Base-by-base conservation (phyloP, 1,284 basidiomycete species). In the Mycosarcoma maydis region DNA sequence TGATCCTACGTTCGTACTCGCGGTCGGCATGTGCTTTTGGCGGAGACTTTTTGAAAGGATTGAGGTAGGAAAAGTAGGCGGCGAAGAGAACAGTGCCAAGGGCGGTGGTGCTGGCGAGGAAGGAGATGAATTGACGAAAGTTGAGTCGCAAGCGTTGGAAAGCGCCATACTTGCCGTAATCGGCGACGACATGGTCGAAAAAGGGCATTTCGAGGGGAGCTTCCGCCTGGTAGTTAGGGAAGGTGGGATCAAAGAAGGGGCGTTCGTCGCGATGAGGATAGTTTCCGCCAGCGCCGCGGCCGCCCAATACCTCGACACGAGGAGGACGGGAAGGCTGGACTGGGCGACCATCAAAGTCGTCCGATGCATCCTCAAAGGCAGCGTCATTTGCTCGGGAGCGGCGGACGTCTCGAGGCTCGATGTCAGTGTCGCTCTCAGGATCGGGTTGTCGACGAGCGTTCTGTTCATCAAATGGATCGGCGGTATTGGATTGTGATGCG, bases 1-100 rank as follows among this genome's bases (percentile, higher is more conserved):
- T 81, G 69, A 81, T 75, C 36, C 80, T 71, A 16, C 74, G 66
- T 56, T 81, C 80, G 57, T 77, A 81, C 51, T 81, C 80, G 22
- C 73, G 72, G 52, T 81, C 80, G 22, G 74, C 54, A 26, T 68
- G 65, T 11, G 76, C 65, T 34, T 66, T 72, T 9, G 77, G 72
- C 13, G 69, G 76, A 16, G 52, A 44, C 52, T 72, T 76, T 23
- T 75, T 74, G 65, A 80, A 67, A 0, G 80, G 80, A 61, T 81
- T 81, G 19, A 80, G 51, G 62, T 78, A 80, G 33, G 37, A 34
- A n/a, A 46, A 45, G 44, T 75, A 77, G 19, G 78, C 73, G 20
- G 58, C 51, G 45, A 75, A 43, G 41, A 72, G 50, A 29, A 81
- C 71, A 5, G 69, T 23, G 24, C 58, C 47, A 11, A 81, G 45